Evolutionary conservation across 2,329 filamentous ascomycete species (phyloP), one percentile per base, ranked within the genome.

Genomic region (Exophiala viscosa): DNA sequence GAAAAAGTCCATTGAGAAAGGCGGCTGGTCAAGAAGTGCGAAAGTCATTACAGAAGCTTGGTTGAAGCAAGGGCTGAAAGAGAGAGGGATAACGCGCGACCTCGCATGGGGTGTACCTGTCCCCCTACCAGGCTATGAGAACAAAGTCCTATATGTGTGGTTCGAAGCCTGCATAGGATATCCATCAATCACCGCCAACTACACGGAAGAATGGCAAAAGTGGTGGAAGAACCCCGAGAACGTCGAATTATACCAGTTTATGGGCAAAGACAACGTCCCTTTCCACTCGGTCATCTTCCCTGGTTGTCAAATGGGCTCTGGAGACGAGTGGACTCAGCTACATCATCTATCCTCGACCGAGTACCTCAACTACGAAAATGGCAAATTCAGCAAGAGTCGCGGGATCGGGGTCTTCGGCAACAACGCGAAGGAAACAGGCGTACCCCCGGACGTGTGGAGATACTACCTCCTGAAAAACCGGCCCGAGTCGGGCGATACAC

Each of bases 201-300:
- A 95, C 70, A 96, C 90, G 4, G 80, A 84, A 40, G 79, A 95
- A 58, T 96, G 91, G 91, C 85, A 95, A 74, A 81, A 88, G 66
- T 96, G 91, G 91, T 96, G 91, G 91, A 85, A 87, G 66, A 87
- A 95, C 69, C 89, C 90, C 0, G 86, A 95, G 40, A 79, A 95
- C 32, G 90, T 96, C 43, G 82, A 86, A 66, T 81, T 96, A 10
- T 96, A 93, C 70, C 91, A 96, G 73, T 95, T 96, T 77, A 88
- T 96, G 83, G 91, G 91, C 73, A 96, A 96, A 70, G 88, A 92
- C 69, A 91, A 92, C 61, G 87, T 89, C 13, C 84, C 84, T 5
- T 93, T 92, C 77, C 90, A 96, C 74, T 88, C 87, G 40, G 88
- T 96, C 65, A 90, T 95, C 66, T 96, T 95, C 77, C 92, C 92